These are phyloP conservation scores for Cymbopogon flexuosus DNA, from an alignment of 202 grass and related monocot species.

Conservation along the genomic window DNA sequence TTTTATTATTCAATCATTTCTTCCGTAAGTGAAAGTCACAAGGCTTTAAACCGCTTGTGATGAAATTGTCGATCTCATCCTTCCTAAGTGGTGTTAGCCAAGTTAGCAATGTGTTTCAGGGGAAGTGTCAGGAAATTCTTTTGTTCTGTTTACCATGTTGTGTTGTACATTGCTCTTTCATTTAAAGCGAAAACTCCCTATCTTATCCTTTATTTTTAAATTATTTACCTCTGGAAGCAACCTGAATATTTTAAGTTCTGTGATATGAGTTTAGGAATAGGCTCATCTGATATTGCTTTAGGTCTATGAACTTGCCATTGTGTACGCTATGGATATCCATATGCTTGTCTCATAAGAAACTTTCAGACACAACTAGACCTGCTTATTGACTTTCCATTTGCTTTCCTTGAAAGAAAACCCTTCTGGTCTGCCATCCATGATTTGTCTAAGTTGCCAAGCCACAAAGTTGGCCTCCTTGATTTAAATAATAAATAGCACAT, in stretches of 20 bases:
- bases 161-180: neutral
- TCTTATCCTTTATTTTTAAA: neutral
- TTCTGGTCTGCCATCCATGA: neutral
- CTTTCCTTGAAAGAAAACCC: neutral
- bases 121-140: neutral
- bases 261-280: neutral
- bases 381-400: neutral
- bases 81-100: neutral
- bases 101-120: neutral
- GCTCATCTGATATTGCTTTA: neutral
- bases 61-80: neutral
- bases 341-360: slow-evolving; percentile 5
- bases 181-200: neutral
- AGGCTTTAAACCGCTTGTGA: neutral
- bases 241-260: neutral
- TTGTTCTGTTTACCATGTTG: neutral
- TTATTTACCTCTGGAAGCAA: neutral
- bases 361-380: neutral
- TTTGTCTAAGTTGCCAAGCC: neutral
- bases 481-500: neutral
- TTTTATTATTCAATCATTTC: too few species aligned
- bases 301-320: slow-evolving; percentile 18
- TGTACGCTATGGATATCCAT: neutral
- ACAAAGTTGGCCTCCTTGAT: neutral
- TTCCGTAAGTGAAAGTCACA: neutral